Percentiles rank a stretch among this genome's conserved stretches.
These are phyloP conservation scores for Chalciporus pseudorubinellus DNA, from an alignment of 768 basidiomycete species.

Conservation along the genomic window DNA sequence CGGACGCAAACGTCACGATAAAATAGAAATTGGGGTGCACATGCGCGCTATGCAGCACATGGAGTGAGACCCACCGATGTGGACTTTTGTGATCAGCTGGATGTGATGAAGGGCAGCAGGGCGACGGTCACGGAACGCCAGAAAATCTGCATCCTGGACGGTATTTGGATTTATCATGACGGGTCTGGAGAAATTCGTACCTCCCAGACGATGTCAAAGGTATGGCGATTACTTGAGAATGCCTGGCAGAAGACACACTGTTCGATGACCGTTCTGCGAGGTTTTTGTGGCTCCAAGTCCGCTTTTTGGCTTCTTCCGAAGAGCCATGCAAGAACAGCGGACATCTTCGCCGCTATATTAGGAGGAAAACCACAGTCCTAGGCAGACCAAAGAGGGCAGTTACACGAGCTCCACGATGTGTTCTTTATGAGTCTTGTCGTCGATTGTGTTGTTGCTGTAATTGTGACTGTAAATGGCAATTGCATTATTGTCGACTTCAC, in stretches of 20 bases:
- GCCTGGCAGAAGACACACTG: slow-evolving; percentile 43
- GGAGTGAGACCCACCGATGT: slow-evolving; percentile 41
- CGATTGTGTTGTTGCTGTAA: no score
- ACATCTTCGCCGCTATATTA: neutral
- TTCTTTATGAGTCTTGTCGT: no score
- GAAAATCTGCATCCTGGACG: slow-evolving; percentile 43
- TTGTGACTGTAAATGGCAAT: slow-evolving; percentile 5
- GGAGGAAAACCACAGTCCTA: no score
- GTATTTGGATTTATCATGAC: neutral
- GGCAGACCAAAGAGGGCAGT: no score
- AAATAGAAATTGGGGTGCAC: neutral
- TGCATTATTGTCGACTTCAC: neutral
- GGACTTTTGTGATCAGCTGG: slow-evolving; percentile 49
- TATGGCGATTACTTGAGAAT: slow-evolving; percentile 32
- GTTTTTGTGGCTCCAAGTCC: neutral
- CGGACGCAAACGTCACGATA: neutral
- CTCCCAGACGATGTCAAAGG: slow-evolving; percentile 52
- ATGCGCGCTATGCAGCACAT: neutral
- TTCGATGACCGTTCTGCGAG: neutral
- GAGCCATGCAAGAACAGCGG: slow-evolving; percentile 11
- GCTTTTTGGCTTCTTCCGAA: neutral
- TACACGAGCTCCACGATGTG: no score
- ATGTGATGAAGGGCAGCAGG: slow-evolving; percentile 51
- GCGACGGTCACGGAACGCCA: slow-evolving; percentile 51
- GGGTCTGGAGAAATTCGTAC: slow-evolving; percentile 23